These are phyloP conservation scores for Haplographium delicatum DNA, from an alignment of 495 filamentous ascomycete genomes.

Conservation along the genomic window DNA sequence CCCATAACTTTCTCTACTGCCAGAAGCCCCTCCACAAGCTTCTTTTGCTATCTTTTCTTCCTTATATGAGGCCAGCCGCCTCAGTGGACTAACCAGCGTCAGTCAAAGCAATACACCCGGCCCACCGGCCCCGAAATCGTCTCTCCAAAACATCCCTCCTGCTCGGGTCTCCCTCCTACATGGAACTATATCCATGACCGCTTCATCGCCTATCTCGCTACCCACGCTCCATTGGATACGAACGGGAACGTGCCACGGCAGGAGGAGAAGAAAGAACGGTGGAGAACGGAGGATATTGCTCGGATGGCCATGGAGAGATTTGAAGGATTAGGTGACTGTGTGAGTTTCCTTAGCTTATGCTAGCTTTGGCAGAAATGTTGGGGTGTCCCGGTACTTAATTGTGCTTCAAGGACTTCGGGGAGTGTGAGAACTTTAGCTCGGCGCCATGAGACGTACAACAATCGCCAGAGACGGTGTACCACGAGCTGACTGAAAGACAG, in stretches of 20 bases:
- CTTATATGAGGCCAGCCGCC: too few species aligned
- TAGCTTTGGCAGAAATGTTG: too few species aligned
- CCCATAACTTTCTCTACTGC: too few species aligned
- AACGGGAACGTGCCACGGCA: conserved; percentile 8
- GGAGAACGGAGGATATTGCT: conserved; percentile 9
- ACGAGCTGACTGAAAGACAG: not conserved
- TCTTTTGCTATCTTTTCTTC: too few species aligned
- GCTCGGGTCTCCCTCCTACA: conserved; percentile 5
- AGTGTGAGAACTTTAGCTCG: too few species aligned
- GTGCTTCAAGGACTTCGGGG: too few species aligned
- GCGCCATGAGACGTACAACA: too few species aligned
- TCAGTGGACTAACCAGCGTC: not conserved
- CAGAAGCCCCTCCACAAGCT: too few species aligned
- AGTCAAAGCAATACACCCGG: conserved; percentile 4
- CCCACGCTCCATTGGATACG: conserved; percentile 16
- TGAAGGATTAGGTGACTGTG: not conserved
- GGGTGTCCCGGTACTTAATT: too few species aligned
- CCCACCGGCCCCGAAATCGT: conserved; percentile 5
- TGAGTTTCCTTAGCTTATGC: too few species aligned
- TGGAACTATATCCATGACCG: conserved; percentile 18
- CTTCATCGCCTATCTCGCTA: conserved; percentile 22
- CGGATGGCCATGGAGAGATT: conserved; percentile 11
- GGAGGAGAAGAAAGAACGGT: conserved; percentile 14
- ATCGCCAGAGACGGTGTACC: not conserved
- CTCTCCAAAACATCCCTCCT: conserved; percentile 4